Evolutionary conservation across 2,329 filamentous ascomycete genomes (phyloP).

Genomic region (Neonectria punicea): DNA sequence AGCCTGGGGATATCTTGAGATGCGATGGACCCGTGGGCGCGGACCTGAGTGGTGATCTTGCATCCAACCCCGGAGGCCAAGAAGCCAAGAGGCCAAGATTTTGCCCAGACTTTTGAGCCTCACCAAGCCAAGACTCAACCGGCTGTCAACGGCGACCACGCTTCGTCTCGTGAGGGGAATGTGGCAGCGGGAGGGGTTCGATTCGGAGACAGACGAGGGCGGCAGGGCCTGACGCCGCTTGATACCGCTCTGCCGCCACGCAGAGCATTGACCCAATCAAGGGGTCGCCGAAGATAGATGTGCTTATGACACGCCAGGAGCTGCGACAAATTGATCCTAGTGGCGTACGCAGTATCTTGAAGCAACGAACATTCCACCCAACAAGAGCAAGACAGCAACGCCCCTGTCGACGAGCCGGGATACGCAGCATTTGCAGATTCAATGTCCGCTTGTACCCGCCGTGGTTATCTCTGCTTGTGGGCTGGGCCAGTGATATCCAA

Average conservation of each 20-base stretch:
- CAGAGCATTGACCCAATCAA: constrained; percentile 33
- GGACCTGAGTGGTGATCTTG: constrained; percentile 11
- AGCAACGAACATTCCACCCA: neutral
- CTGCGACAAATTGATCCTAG: constrained; percentile 15
- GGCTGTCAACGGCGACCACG: neutral
- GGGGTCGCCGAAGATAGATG: constrained; percentile 34
- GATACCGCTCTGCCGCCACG: constrained; percentile 18
- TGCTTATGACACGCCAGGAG: constrained; percentile 4
- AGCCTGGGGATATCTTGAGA: constrained; percentile 27
- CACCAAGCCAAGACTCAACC: constrained; percentile 20
- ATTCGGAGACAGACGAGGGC: neutral
- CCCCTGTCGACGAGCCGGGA: constrained; percentile 24
- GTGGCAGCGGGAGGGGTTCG: neutral
- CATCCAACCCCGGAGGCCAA: constrained; percentile 16
- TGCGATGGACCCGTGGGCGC: constrained; percentile 16
- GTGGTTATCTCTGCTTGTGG: constrained; percentile 5
- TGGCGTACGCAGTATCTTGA: constrained; percentile 4
- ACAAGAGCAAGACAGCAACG: neutral
- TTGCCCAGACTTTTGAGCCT: constrained; percentile 22
- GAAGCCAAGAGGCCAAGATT: neutral
- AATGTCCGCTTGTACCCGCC: constrained; percentile 12
- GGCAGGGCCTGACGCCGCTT: constrained; percentile 3
- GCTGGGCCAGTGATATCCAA: constrained; percentile 21
- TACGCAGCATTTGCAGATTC: constrained; percentile 19
- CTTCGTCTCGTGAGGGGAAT: neutral